Evolutionary conservation across 352 stramenopile species (phyloP), one percentile per base, ranked within the genome.

Genomic region (Globisporangium abappressorium): DNA sequence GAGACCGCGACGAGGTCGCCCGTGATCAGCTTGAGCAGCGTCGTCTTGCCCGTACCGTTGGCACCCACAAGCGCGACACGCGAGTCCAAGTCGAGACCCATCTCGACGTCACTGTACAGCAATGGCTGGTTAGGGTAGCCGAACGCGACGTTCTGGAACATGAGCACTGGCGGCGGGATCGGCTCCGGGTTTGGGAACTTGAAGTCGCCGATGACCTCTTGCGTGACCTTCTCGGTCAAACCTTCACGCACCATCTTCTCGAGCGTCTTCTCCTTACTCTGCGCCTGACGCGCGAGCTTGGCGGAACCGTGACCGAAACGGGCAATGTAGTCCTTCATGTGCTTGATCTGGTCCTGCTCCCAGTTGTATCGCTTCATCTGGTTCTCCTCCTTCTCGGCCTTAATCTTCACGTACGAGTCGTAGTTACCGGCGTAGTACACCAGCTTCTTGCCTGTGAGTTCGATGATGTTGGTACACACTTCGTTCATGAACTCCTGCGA

Each of bases 281-380:
- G 96, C 6, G 96, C 97, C 76, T 99, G 97, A 70, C 97, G 97
- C 15, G 97, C 97, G 72, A 99, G 92, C 82, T 99, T 99, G 57
- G 94, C 93, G 22, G 86, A 98, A 72, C 97, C 97, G 87, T 99
- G 97, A 73, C 97, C 97, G 74, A 99, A 99, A n/a, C 90, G 85
- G 34, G 97, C 97, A 81, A 99, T 99, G 84, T 99, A 99, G 73
- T 99, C 96, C 83, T 99, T 99, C 97, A 99, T 99, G 82, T 96
- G 90, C 82, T 98, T 99, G 72, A 99, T 99, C 80, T 99, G 94
- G 26, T 97, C 89, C 78, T 99, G 96, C 72, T 99, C 96, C 95
- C 95, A 99, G 70, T 97, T 90, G 81, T 98, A 99, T 69, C 94
- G 90, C 76, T 99, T 99, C 93, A 98, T 98, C 82, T 99, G 97